Conservation (phyloP, 768 basidiomycete genomes). For the Phylloporus sp. region DNA sequence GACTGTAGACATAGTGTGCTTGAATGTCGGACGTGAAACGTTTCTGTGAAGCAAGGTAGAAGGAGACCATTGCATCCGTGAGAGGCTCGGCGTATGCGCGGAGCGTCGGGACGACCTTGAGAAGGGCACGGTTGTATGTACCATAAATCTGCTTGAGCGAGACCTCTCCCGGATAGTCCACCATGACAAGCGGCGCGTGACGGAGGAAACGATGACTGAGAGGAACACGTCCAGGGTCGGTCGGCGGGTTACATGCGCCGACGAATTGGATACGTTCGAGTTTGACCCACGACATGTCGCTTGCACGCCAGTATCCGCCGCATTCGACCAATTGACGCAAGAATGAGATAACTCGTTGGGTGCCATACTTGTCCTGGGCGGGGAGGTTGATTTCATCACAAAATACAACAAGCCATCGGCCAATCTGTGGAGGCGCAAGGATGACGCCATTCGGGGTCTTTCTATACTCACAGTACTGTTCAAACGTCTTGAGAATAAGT, state of each 20-base stretch:
- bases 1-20: constrained; percentile 98
- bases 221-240: constrained; percentile 98
- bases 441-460: constrained; percentile 99
- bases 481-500: constrained; percentile 97
- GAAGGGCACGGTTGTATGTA: constrained; percentile 92
- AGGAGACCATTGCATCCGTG: constrained; percentile 95
- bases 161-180: constrained; percentile 96
- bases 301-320: constrained; percentile 91
- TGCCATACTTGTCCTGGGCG: constrained; percentile 95
- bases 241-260: constrained; percentile 98
- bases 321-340: constrained; percentile 93
- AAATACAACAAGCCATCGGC: constrained; percentile 98
- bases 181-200: constrained; percentile 97
- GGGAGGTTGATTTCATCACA: constrained; percentile 99
- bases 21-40: constrained; percentile 96
- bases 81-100: constrained; percentile 91
- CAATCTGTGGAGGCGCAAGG: constrained; percentile 89
- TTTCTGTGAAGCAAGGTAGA: constrained; percentile 92
- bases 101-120: constrained; percentile 93
- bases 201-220: constrained; percentile 96
- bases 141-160: constrained; percentile 98
- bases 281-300: constrained; percentile 96
- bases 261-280: constrained; percentile 99
- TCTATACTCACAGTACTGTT: constrained; percentile 98
- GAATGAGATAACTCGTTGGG: constrained; percentile 98